Evolutionary conservation across 169 alveolate genomes (phyloP).

Genomic region (Plasmodium gonderi): DNA sequence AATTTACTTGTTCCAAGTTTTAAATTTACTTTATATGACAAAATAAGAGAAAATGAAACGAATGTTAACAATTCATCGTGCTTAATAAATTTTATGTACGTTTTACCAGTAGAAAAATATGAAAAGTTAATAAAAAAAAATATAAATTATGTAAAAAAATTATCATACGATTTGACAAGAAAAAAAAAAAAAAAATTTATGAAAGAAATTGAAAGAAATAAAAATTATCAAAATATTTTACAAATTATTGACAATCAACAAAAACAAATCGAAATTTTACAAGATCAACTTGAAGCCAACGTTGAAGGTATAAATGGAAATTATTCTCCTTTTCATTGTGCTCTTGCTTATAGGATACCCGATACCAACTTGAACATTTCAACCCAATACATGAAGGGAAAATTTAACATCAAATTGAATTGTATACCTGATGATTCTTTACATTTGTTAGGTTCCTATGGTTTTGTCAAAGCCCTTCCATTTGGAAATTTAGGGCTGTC

Average conservation of each 20-base stretch:
- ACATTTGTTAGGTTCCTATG: slow-evolving; percentile 81
- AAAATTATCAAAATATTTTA: slow-evolving; percentile 72
- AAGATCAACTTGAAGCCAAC: slow-evolving; percentile 51
- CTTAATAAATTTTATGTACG: not conserved
- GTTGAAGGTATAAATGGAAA: slow-evolving; percentile 63
- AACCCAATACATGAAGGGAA: slow-evolving; percentile 77
- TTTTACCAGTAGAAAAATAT: slow-evolving; percentile 36
- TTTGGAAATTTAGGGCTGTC: slow-evolving; percentile 84
- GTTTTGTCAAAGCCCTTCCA: slow-evolving; percentile 82
- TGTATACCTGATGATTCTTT: slow-evolving; percentile 86
- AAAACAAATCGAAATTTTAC: slow-evolving; percentile 79
- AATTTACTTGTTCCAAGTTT: slow-evolving; percentile 2
- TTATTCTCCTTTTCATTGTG: slow-evolving; percentile 78
- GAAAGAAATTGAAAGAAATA: slow-evolving; percentile 38
- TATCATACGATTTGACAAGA: slow-evolving; percentile 63
- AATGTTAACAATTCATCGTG: not conserved
- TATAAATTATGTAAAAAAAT: slow-evolving; percentile 68
- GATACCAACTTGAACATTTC: slow-evolving; percentile 80
- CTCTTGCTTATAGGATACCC: slow-evolving; percentile 84
- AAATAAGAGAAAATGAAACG: not conserved
- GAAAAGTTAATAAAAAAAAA: slow-evolving; percentile 61
- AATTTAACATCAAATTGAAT: slow-evolving; percentile 77
- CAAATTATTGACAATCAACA: slow-evolving; percentile 79
- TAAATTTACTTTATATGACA: slow-evolving; percentile 20
- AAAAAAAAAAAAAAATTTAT: slow-evolving; percentile 37